Percentiles rank a stretch among this genome's conserved stretches.
Evolutionary conservation across 441 rosid species (phyloP).

Genomic region (Pelargonium cotyledonis): DNA sequence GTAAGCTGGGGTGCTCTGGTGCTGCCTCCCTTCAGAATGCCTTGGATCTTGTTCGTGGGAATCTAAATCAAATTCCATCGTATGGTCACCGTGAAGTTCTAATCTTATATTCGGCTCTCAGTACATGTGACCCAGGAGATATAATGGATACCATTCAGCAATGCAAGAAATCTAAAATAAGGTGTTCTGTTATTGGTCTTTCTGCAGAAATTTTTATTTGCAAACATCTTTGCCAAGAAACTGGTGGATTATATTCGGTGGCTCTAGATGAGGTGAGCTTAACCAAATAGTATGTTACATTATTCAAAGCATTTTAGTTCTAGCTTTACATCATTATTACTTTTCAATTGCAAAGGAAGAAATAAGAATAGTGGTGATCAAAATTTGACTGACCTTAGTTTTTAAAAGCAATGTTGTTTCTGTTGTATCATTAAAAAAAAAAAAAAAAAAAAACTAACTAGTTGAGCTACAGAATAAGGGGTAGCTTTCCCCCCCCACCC

Average conservation of each 20-base stretch:
- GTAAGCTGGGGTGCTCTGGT: conserved; percentile 67
- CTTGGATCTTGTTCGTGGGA: conserved; percentile 56
- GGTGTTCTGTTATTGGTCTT: conserved; percentile 87
- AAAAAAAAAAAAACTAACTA: no score
- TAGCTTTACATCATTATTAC: not conserved
- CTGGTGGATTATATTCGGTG: conserved; percentile 73
- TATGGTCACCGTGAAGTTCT: conserved; percentile 70
- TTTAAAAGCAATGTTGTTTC: not conserved
- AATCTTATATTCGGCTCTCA: conserved; percentile 63
- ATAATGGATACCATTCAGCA: conserved; percentile 71
- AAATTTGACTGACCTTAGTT: not conserved
- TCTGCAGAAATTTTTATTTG: conserved; percentile 85
- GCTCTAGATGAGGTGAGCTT: conserved; percentile 80
- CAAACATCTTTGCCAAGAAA: conserved; percentile 86
- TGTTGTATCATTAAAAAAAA: no score
- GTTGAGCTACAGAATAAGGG: no score
- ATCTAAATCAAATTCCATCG: conserved; percentile 56
- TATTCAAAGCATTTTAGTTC: not conserved
- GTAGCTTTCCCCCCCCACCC: no score
- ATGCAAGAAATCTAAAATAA: conserved; percentile 73
- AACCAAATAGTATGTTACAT: conserved; percentile 6
- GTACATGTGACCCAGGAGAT: conserved; percentile 88
- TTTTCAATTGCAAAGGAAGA: not conserved
- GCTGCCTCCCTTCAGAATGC: conserved; percentile 88
- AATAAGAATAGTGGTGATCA: not conserved